Percentiles rank a stretch among this genome's conserved stretches.
Evolutionary conservation across 148 eudicot genomes (phyloP).

Genomic region (Nyssa sinensis): DNA sequence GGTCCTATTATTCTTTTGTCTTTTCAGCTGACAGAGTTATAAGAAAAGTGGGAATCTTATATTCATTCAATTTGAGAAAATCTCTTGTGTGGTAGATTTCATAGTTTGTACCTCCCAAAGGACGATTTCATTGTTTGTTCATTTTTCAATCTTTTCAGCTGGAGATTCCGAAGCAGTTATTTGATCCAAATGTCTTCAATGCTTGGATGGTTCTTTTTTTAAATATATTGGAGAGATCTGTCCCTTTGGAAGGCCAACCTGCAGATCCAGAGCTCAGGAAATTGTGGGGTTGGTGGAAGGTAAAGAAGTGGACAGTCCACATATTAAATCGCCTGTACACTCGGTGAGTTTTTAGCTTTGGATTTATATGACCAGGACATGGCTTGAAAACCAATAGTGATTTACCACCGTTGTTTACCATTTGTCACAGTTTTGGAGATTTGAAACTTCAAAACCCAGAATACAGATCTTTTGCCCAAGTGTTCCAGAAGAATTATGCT

Average conservation of each 20-base stretch:
- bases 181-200: constrained; percentile 84
- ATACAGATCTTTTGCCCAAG: constrained; percentile 84
- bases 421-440: constrained; percentile 83
- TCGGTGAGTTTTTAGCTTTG: constrained; percentile 48
- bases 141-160: constrained; percentile 41
- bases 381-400: background rate
- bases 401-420: background rate
- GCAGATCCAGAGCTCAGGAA: constrained; percentile 82
- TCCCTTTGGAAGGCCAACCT: constrained; percentile 93
- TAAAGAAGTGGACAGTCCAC: constrained; percentile 98
- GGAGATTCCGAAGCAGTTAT: constrained; percentile 92
- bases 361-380: background rate
- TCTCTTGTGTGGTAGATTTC: background rate
- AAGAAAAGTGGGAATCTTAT: background rate
- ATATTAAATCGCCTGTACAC: constrained; percentile 92
- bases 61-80: background rate
- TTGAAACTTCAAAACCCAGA: constrained; percentile 91
- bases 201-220: constrained; percentile 96
- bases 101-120: no score
- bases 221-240: constrained; percentile 92
- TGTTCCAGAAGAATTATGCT: constrained; percentile 93
- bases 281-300: constrained; percentile 99
- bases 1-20: background rate
- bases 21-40: background rate
- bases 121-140: background rate